phyloP scores from a whole-genome alignment of 2,329 filamentous ascomycete genomes.

The Clarireedia monteithiana region DNA sequence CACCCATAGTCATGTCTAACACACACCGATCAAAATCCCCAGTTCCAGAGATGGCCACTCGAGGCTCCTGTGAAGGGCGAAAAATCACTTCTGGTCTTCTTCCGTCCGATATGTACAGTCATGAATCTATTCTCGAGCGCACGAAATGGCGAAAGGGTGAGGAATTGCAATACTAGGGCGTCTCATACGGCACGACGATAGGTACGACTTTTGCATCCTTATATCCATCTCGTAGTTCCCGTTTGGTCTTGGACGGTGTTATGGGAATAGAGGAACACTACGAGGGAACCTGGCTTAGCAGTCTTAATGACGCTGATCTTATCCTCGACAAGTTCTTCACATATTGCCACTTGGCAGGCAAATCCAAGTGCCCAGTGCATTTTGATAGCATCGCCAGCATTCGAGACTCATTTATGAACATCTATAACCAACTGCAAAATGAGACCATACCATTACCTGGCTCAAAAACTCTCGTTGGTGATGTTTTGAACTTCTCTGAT shows the following conservation, averaged over 20 bases:
- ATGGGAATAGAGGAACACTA: background rate
- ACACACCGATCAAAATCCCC: no score
- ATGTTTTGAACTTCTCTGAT: background rate
- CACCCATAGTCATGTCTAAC: no score
- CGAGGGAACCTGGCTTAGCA: background rate
- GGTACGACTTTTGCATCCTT: slow-evolving; percentile 11
- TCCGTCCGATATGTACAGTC: background rate
- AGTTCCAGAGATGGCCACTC: no score
- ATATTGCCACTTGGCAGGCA: background rate
- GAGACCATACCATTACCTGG: background rate
- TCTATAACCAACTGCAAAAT: background rate
- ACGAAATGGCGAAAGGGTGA: background rate
- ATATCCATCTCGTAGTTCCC: slow-evolving; percentile 10
- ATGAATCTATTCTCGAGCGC: background rate
- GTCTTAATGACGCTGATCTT: background rate
- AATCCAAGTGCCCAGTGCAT: background rate
- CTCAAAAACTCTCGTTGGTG: background rate
- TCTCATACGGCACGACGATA: slow-evolving; percentile 12
- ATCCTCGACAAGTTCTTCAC: background rate
- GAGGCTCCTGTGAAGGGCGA: background rate
- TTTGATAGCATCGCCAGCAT: background rate
- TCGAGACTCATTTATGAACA: background rate
- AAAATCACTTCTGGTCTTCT: background rate
- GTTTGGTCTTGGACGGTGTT: slow-evolving; percentile 11
- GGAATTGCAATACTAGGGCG: slow-evolving; percentile 1